A percentile compares a stretch with the other conserved stretches of the same genome.
Conservation (phyloP, 768 basidiomycete genomes). For the Collybiopsis confluens region DNA sequence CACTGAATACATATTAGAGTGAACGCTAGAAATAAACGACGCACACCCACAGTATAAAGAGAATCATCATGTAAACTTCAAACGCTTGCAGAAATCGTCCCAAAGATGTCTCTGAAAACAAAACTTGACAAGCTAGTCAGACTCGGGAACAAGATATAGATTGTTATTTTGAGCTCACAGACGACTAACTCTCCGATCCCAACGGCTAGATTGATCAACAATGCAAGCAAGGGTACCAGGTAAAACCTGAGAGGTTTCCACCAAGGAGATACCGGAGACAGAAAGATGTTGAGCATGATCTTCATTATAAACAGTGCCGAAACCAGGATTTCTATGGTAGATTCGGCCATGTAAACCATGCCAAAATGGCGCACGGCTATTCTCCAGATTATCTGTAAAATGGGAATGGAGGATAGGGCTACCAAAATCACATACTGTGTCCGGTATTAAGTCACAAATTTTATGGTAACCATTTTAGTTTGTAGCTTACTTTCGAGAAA, state of each 20-base stretch:
- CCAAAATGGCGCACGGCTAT: constrained; percentile 36
- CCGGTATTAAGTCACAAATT: too few species aligned
- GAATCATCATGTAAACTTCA: constrained; percentile 57
- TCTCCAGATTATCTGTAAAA: constrained; percentile 66
- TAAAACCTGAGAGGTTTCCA: constrained; percentile 45
- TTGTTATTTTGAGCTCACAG: constrained; percentile 41
- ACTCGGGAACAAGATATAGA: background rate
- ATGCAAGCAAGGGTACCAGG: constrained; percentile 43
- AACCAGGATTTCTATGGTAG: constrained; percentile 52
- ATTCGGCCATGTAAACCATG: constrained; percentile 53
- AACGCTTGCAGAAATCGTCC: constrained; percentile 40
- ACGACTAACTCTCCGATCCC: constrained; percentile 51
- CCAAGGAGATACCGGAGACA: constrained; percentile 35
- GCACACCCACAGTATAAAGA: constrained; percentile 39
- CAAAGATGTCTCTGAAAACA: constrained; percentile 53
- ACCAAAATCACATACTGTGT: constrained; percentile 45
- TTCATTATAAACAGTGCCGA: constrained; percentile 61
- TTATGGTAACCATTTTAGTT: too few species aligned
- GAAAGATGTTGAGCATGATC: constrained; percentile 51
- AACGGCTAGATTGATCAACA: constrained; percentile 48
- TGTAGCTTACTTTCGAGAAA: constrained; percentile 48
- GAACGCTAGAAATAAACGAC: too few species aligned
- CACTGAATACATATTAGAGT: constrained; percentile 1
- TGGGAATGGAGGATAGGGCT: constrained; percentile 39
- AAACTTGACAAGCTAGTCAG: constrained; percentile 34